phyloP scores from a whole-genome alignment of 768 basidiomycete species.

The Heimioporus sp. region DNA sequence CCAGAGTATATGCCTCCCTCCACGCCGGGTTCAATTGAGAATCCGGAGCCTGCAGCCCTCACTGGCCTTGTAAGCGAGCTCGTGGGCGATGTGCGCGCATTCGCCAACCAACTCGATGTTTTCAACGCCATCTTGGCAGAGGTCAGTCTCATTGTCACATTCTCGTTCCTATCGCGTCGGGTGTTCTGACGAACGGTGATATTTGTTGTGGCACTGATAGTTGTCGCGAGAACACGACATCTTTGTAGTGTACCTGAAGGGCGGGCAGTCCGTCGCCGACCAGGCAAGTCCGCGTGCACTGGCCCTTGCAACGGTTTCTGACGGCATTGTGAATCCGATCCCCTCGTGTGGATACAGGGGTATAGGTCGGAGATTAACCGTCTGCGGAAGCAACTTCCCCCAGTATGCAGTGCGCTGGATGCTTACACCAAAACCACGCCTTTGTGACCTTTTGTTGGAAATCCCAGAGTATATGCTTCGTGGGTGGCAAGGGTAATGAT shows the following conservation, averaged over 20 bases:
- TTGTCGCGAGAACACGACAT: constrained; percentile 17
- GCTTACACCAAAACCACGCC: constrained; percentile 15
- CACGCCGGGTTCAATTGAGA: neutral
- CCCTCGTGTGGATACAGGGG: neutral
- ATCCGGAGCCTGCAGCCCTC: neutral
- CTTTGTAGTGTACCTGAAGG: constrained; percentile 18
- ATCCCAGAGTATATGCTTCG: too few relatives aligned
- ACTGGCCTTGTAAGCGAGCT: neutral
- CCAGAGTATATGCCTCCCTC: neutral
- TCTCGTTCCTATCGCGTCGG: neutral
- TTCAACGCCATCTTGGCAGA: constrained; percentile 12
- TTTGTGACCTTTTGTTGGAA: too few relatives aligned
- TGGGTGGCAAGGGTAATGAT: too few relatives aligned
- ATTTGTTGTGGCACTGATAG: neutral
- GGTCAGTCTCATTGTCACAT: neutral
- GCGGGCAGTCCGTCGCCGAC: constrained; percentile 13
- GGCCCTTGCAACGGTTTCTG: too few relatives aligned
- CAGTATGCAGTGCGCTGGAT: constrained; percentile 14
- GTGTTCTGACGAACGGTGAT: neutral
- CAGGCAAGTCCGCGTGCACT: constrained; percentile 1
- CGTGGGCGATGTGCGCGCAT: constrained; percentile 9
- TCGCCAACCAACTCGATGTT: constrained; percentile 4
- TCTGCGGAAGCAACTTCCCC: constrained; percentile 12
- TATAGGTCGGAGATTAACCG: constrained; percentile 18
- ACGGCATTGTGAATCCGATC: too few relatives aligned